These are phyloP conservation scores for Calonectria hongkongensis DNA, from an alignment of 2,329 filamentous ascomycete species.

Conservation along the genomic window DNA sequence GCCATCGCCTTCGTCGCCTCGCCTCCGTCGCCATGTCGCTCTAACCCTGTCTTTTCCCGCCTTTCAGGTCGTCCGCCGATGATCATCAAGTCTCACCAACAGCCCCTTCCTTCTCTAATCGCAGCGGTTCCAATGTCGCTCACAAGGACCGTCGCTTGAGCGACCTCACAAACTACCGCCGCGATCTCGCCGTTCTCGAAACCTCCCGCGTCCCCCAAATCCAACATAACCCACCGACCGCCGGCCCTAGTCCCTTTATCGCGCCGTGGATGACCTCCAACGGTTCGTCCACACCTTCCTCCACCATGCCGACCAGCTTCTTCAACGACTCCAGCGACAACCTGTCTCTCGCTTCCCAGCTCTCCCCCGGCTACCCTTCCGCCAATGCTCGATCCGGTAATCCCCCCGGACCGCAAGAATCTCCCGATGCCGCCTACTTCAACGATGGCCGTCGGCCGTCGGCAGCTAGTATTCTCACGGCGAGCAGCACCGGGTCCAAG, in stretches of 20 bases:
- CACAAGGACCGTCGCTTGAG: slow-evolving; percentile 73
- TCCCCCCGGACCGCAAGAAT: slow-evolving; percentile 72
- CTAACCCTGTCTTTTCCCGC: slow-evolving; percentile 45
- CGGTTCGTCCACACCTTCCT: slow-evolving; percentile 60
- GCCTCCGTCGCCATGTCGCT: slow-evolving; percentile 40
- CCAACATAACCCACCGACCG: slow-evolving; percentile 70
- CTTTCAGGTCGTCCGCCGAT: slow-evolving; percentile 58
- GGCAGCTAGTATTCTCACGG: slow-evolving; percentile 85
- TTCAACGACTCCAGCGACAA: slow-evolving; percentile 86
- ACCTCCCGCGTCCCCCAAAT: slow-evolving; percentile 76
- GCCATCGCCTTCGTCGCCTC: slow-evolving; percentile 42
- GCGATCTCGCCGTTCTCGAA: slow-evolving; percentile 82
- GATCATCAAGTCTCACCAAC: slow-evolving; percentile 70
- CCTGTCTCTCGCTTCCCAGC: slow-evolving; percentile 76
- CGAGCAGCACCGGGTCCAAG: slow-evolving; percentile 90
- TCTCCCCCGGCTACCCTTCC: slow-evolving; percentile 82
- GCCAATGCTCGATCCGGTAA: slow-evolving; percentile 54
- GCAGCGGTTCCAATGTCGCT: slow-evolving; percentile 64
- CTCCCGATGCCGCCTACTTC: slow-evolving; percentile 76
- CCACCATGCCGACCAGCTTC: slow-evolving; percentile 74
- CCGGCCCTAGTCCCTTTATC: slow-evolving; percentile 71
- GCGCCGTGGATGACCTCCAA: slow-evolving; percentile 75
- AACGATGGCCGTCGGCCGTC: slow-evolving; percentile 89
- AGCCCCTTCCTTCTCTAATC: slow-evolving; percentile 66
- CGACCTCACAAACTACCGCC: slow-evolving; percentile 82